A percentile compares a stretch with the other conserved stretches of the same genome.
These are phyloP conservation scores for Exophiala mesophila DNA, from an alignment of 2,329 filamentous ascomycete species.

Conservation along the genomic window DNA sequence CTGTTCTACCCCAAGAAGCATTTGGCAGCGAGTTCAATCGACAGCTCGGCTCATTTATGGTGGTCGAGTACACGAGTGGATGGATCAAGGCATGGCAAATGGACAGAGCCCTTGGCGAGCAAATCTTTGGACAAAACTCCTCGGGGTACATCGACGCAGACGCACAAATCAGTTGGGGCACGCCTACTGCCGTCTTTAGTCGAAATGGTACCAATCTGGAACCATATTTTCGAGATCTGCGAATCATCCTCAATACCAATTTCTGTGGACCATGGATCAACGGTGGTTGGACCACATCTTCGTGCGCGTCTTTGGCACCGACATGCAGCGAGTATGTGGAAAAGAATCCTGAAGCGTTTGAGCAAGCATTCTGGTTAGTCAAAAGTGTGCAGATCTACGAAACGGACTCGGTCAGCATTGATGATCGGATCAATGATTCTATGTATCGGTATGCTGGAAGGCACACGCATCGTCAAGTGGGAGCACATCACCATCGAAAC, in stretches of 20 bases:
- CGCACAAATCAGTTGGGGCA: conserved; percentile 37
- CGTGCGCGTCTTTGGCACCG: conserved; percentile 54
- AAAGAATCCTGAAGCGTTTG: conserved; percentile 62
- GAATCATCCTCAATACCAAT: conserved; percentile 47
- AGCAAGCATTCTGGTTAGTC: conserved; percentile 69
- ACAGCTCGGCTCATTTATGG: conserved; percentile 43
- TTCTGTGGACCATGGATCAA: conserved; percentile 56
- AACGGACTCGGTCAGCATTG: conserved; percentile 3
- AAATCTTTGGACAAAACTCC: not conserved
- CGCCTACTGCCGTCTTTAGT: conserved; percentile 42
- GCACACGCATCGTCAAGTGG: too few relatives aligned
- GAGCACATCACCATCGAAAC: too few relatives aligned
- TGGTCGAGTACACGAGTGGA: conserved; percentile 43
- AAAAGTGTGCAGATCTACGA: conserved; percentile 62
- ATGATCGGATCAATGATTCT: too few relatives aligned
- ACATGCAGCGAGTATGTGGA: conserved; percentile 68
- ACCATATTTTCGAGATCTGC: conserved; percentile 37
- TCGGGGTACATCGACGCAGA: too few relatives aligned
- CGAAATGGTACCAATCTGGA: conserved; percentile 37
- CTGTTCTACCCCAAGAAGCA: conserved; percentile 24
- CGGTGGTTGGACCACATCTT: conserved; percentile 45
- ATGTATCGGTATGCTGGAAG: too few relatives aligned
- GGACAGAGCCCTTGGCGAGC: conserved; percentile 38
- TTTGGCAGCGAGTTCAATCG: conserved; percentile 53
- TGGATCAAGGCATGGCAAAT: conserved; percentile 46